Evolutionary conservation across 805 yeast genomes (phyloP), one percentile per base, ranked within the genome.

Genomic region (Wickerhamomyces silvicola): DNA sequence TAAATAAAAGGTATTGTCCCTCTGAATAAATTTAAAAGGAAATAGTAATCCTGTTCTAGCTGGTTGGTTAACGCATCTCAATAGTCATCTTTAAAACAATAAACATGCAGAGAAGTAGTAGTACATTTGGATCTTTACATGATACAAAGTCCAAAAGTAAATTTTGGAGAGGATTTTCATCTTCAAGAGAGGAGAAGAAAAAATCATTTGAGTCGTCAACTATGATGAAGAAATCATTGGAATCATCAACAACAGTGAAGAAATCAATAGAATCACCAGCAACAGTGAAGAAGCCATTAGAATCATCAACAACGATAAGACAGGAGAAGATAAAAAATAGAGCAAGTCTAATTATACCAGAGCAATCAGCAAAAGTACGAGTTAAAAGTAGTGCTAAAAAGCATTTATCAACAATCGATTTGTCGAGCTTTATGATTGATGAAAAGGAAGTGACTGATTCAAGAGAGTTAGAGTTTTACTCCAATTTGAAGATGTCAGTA

Each of bases 381-480:
- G 25, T 13, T 31, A n/a, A 10, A 12, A 8, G 10, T 4, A 25
- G 28, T 11, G 18, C 28, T 6, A 36, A 30, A 17, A 45, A 34
- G 27, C 35, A 36, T 30, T 31, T 21, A n/a, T 45, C 52, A 2
- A 38, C 35, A 9, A 25, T 35, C 13, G 43, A 37, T 24, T 28
- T 45, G 18, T 18, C 36, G 6, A 20, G 27, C 2, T 21, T 39
- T 7, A 31, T 27, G 7, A 17, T 39, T 1, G 41, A 39, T 10
- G 30, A 35, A 6, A 22, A 38, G 3, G 15, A 30, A 4, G 25
- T 25, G 2, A 34, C 45, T 6, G 54, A 48, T 22, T 40, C 46
- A 10, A 45, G 41, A 20, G 54, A 48, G 18, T 18, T 42, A 4
- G 50, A 46, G 22, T 46, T 48, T 28, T 46, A 48, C 32, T 27